Evolutionary conservation across 2,329 filamentous ascomycete genomes (phyloP), one percentile per base, ranked within the genome.

Genomic region (Penicillium frequentans): DNA sequence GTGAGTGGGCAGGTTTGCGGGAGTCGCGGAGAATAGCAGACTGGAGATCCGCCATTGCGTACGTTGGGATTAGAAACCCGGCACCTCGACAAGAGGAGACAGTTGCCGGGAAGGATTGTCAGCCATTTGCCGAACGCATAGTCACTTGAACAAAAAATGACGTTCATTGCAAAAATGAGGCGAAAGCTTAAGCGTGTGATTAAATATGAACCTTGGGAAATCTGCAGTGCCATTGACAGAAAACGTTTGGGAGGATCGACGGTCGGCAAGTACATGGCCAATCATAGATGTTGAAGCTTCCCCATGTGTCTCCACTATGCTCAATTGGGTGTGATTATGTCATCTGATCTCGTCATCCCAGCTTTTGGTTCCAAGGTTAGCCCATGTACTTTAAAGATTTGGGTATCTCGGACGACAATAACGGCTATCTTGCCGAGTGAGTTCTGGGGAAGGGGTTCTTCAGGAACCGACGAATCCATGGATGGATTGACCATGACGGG

Each of bases 241-340:
- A 64, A 64, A 62, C 64, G 64, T 58, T 64, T 55, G 53, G 57
- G 49, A 52, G 49, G 64, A 66, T 66, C 64, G 61, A 60, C 64
- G 26, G 31, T 53, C 54, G 47, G 51, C 33, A 58, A 9, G 44
- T 35, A 43, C 31, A 31, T 23, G 31, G 14, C 54, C 43, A 56
- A 56, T 56, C 7, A 44, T 26, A 33, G 13, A 9, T 2, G 1
- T 13, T 16, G 14, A n/a, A 50, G 24, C 14, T 47, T 47, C 26
- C 26, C 31, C 23, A 24, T 16, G 33, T 35, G 10, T 35, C 14
- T 24, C 14, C 35, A 39, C 16, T 39, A 19, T 19, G 3, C 19
- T 8, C n/a, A 49, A 14, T 24, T 26, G 43, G 45, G 3, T 33
- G 16, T 44, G 44, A 14, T 48, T 54, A 54, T 49, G 52, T 52